Evolutionary conservation across 2,329 filamentous ascomycete species (phyloP), one percentile per base, ranked within the genome.

Genomic region (Rhytidhysteron rufulum): DNA sequence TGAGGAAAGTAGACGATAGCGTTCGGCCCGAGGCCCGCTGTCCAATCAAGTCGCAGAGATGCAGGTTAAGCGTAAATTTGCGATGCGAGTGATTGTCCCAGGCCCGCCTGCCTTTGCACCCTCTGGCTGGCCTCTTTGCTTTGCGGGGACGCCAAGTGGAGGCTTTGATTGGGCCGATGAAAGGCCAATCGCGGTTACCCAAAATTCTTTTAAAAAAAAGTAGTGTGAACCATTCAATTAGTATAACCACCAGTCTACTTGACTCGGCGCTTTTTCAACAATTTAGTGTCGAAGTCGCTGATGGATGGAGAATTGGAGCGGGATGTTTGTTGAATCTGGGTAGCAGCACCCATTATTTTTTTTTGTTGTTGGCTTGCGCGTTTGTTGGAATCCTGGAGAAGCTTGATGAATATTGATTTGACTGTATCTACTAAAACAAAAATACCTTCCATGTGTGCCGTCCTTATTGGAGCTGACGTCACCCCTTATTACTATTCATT

Each of bases 111-210:
- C 21, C 18, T 18, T 21, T 40, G 34, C 32, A 30, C 34, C 30
- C 27, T 34, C 44, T 44, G 37, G 45, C 41, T 39, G 40, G 39
- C 41, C 13, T 30, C 15, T 33, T 31, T 37, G 29, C 30, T 21
- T 27, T 11, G 34, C 22, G 30, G n/a, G n/a, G n/a, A n/a, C n/a
- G n/a, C n/a, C n/a, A n/a, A n/a, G n/a, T n/a, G n/a, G n/a, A n/a
- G 29, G 35, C 33, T 39, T 16, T 11, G 15, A 22, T 19, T 34
- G 39, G 13, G 30, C 5, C 11, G 17, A 6, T 30, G 25, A 20
- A 22, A 39, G 10, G 45, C 43, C 25, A 49, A 47, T 42, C 43
- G 45, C 48, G 48, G 43, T 30, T 41, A 41, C 22, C 22, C 7
- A 21, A 22, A 33, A 39, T 32, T 27, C 13, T 8, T 7, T 8